A percentile compares a stretch with the other conserved stretches of the same genome.
Evolutionary conservation across 345 rosid species (phyloP).

Genomic region (Erysimum cheiranthoides): DNA sequence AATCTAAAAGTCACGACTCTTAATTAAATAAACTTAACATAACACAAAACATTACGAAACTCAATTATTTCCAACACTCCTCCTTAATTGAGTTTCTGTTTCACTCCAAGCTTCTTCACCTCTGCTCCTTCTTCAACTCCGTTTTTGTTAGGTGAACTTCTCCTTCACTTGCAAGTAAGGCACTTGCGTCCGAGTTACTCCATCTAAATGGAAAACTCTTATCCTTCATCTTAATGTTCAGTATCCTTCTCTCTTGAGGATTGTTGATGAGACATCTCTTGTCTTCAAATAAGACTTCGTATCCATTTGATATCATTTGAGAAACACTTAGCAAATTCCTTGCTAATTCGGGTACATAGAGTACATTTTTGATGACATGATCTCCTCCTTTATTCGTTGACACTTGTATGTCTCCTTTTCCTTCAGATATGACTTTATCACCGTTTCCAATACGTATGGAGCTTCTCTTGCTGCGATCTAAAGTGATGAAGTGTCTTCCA

Average conservation of each 20-base stretch:
- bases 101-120: too few species aligned
- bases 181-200: background rate
- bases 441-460: background rate
- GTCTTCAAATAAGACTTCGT: background rate
- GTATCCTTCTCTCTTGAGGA: too few species aligned
- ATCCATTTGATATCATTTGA: background rate
- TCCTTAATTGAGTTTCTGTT: too few species aligned
- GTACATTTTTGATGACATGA: background rate
- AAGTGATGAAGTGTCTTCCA: background rate
- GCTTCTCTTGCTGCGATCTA: background rate
- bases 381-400: background rate
- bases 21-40: too few species aligned
- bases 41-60: too few species aligned
- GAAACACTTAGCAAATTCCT: background rate
- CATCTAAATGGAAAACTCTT: background rate
- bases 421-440: background rate
- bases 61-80: too few species aligned
- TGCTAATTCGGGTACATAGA: background rate
- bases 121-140: too few species aligned
- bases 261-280: background rate
- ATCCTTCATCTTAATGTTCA: background rate
- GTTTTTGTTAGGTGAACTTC: too few species aligned
- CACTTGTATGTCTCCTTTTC: background rate
- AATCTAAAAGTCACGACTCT: too few species aligned
- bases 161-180: too few species aligned